Evolutionary conservation across 192 early-diverging fungal species (phyloP).

Genomic region (Linnemannia exigua): DNA sequence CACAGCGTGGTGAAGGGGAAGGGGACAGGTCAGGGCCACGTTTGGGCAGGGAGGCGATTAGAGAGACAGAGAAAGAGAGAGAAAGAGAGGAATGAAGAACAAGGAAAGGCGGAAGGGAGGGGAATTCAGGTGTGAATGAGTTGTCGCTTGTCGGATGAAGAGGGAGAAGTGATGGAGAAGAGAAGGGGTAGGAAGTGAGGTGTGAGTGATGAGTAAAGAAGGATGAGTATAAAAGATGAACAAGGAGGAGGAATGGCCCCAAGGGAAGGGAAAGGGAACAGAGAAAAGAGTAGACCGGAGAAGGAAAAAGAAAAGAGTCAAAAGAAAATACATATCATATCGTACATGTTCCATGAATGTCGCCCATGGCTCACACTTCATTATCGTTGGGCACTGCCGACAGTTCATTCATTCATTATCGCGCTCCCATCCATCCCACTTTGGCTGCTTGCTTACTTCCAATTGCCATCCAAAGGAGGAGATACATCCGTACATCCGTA

Average conservation of each 20-base stretch:
- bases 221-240: too few species aligned
- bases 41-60: not conserved
- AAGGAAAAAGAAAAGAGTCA: not conserved
- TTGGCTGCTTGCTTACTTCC: not conserved
- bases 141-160: not conserved
- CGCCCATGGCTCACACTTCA: not conserved
- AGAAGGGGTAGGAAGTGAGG: not conserved
- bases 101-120: too few species aligned
- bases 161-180: not conserved
- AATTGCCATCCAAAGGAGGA: not conserved
- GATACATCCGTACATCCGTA: too few species aligned
- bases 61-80: not conserved
- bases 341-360: too few species aligned
- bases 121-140: not conserved
- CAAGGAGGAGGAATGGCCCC: not conserved
- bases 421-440: not conserved
- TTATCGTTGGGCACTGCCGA: not conserved
- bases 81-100: not conserved
- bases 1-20: conserved; percentile 3
- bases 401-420: not conserved
- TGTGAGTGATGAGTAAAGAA: not conserved
- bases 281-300: not conserved
- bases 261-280: not conserved
- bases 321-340: too few species aligned
- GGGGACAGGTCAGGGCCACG: not conserved